phyloP scores from a whole-genome alignment of 1,284 basidiomycete genomes.

The Fomitopsis pinicola region DNA sequence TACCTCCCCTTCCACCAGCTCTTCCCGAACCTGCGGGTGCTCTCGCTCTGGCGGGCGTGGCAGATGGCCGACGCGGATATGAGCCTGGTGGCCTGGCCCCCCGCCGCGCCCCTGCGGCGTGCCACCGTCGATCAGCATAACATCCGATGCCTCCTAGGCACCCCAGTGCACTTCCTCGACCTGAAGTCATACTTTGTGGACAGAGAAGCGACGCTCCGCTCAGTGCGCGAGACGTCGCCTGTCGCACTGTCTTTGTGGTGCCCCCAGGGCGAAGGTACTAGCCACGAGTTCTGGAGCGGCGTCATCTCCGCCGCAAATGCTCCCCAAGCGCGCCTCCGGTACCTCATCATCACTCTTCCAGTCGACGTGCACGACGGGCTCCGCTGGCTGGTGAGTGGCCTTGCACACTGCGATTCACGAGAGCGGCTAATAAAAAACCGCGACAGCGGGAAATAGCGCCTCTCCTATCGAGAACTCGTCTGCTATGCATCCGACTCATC shows the following conservation, averaged over 20 bases:
- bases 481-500: not conserved
- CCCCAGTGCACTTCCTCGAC: not conserved
- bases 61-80: not conserved
- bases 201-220: not conserved
- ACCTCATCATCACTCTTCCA: not conserved
- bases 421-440: not conserved
- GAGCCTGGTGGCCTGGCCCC: not conserved
- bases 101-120: not conserved
- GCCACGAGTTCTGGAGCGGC: not conserved
- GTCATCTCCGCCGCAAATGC: not conserved
- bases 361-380: not conserved
- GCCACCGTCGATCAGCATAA: not conserved
- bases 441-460: not conserved
- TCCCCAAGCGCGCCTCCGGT: not conserved
- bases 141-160: not conserved
- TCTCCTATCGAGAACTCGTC: not conserved
- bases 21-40: not conserved
- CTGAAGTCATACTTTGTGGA: not conserved
- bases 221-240: not conserved
- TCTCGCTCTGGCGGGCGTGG: not conserved
- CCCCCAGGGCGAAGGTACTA: not conserved
- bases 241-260: not conserved
- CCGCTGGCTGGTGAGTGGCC: not conserved
- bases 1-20: not conserved
- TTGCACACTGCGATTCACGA: no score